Base-by-base conservation (phyloP, 768 basidiomycete species). In the Lentinula edodes region DNA sequence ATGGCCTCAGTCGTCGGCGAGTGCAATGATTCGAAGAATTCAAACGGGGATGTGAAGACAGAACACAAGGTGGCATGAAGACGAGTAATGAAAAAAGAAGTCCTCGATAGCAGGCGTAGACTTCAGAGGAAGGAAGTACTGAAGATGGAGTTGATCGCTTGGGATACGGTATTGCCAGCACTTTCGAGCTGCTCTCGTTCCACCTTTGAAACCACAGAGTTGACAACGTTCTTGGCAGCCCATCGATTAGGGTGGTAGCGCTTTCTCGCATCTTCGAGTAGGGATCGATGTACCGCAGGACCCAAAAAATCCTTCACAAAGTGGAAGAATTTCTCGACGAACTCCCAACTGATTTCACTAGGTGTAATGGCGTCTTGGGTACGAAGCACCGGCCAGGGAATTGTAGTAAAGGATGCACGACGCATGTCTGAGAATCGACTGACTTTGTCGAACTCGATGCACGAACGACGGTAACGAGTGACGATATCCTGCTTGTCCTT, bases 171-270 rank as follows among this genome's bases (percentile, higher is more conserved):
- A 5, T 48, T 59, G 35, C 58, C 34, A 59, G 34, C 43, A 20
- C 46, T 9, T 38, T 46, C 23, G 10, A 57, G n/a, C 32, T 59
- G 28, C 23, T 46, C 13, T 59, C 58, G 58, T 41, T 48, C 57
- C 16, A 3, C 9, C 23, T 36, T 15, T 12, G 9, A 36, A 8
- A 56, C 13, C 1, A 50, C 42, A n/a, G 16, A 20, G 12, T 16
- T 59, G 45, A 10, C n/a, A 13, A 59, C 20, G 5, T 38, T n/a
- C n/a, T 39, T 50, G n/a, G 58, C 45, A n/a, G 58, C 34, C 58
- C 46, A 50, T 23, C 58, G 45, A 34, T 50, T 36, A 6, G 58
- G 58, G 46, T 59, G 58, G 34, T 48, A 59, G 2, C 43, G 58
- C 34, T 36, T 46, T 32, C 32, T 34, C 23, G 58, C 38, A 6